These are phyloP conservation scores for Plasmopara viticola DNA, from an alignment of 352 stramenopile species.

Conservation along the genomic window DNA sequence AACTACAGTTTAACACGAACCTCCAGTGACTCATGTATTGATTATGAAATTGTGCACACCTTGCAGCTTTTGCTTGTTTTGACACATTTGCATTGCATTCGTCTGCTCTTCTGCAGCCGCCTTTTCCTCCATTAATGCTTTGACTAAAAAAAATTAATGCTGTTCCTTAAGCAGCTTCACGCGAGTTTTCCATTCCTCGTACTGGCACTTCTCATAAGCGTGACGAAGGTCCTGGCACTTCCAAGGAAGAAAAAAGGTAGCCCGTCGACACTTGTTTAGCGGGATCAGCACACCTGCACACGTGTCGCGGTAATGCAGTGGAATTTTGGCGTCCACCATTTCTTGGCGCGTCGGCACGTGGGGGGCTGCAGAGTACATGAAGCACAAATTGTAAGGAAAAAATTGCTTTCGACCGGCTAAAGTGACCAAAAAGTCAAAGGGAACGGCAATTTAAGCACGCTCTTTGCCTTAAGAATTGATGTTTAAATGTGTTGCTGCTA, in stretches of 20 bases:
- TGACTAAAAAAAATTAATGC: constrained; percentile 27
- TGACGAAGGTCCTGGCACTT: constrained; percentile 96
- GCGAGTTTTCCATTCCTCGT: constrained; percentile 90
- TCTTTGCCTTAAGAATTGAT: too few relatives aligned
- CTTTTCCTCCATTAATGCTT: background rate
- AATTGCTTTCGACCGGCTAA: too few relatives aligned
- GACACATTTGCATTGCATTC: too few relatives aligned
- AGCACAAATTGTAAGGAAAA: too few relatives aligned
- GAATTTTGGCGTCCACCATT: constrained; percentile 91
- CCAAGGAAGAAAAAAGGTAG: constrained; percentile 92
- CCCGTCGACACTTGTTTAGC: constrained; percentile 93
- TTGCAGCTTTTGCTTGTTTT: too few relatives aligned
- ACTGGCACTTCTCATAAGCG: constrained; percentile 98
- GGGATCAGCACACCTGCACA: constrained; percentile 93
- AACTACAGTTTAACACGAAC: too few relatives aligned
- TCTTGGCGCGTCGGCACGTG: constrained; percentile 81
- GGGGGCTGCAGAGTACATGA: constrained; percentile 36
- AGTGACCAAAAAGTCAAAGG: too few relatives aligned
- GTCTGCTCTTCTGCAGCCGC: too few relatives aligned
- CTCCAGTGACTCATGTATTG: too few relatives aligned
- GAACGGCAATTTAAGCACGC: too few relatives aligned
- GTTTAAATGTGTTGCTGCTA: too few relatives aligned
- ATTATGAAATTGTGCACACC: too few relatives aligned
- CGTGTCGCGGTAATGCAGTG: constrained; percentile 92
- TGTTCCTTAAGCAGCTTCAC: constrained; percentile 75